These are phyloP conservation scores for Lachnellula hyalina DNA, from an alignment of 2,329 filamentous ascomycete genomes.

Conservation along the genomic window DNA sequence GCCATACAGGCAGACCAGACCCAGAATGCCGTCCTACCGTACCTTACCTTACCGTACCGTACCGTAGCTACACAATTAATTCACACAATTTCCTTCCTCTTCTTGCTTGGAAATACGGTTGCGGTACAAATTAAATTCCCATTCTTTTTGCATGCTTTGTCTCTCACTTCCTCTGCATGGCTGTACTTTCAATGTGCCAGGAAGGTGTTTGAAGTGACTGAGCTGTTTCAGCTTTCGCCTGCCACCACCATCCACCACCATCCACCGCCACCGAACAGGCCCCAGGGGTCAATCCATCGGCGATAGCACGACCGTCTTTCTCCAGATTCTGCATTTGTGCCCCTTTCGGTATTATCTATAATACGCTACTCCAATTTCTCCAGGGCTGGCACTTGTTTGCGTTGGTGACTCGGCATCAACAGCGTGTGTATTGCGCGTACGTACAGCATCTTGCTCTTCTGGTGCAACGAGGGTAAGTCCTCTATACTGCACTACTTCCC, in stretches of 20 bases:
- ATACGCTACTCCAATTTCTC: neutral
- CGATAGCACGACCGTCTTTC: conserved; percentile 20
- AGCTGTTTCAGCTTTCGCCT: conserved; percentile 20
- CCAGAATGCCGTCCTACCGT: too few species aligned
- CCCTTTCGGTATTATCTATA: neutral
- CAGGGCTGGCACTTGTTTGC: neutral
- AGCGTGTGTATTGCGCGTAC: conserved; percentile 13
- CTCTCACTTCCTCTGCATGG: too few species aligned
- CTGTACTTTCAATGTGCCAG: conserved; percentile 3
- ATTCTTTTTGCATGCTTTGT: too few species aligned
- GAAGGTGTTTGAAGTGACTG: conserved; percentile 17
- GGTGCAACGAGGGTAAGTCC: conserved; percentile 3
- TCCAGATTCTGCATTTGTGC: conserved; percentile 8
- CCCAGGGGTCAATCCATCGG: neutral
- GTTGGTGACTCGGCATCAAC: neutral
- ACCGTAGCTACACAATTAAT: too few species aligned
- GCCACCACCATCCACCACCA: too few species aligned
- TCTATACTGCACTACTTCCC: conserved; percentile 5
- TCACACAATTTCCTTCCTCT: too few species aligned
- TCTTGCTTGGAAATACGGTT: too few species aligned
- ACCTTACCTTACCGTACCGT: too few species aligned
- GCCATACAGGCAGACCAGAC: too few species aligned
- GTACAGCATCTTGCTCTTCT: conserved; percentile 1
- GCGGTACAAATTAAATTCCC: too few species aligned
- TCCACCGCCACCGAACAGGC: neutral